A percentile compares a stretch with the other conserved stretches of the same genome.
Conservation (phyloP, 1,139 yeast genomes). For the Diutina mesorugosa region DNA sequence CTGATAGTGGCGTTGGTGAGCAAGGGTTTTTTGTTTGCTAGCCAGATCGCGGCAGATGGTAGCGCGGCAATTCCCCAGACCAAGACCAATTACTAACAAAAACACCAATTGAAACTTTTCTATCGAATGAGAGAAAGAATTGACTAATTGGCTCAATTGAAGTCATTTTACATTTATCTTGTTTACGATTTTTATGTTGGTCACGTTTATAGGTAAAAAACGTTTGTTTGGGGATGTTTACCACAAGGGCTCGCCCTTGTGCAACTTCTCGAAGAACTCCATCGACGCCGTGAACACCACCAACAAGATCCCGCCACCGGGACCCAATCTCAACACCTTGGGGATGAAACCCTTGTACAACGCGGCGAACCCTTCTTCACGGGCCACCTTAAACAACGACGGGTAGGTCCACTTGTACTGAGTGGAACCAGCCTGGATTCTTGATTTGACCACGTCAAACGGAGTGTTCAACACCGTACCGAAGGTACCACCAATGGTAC, state of each 20-base stretch:
- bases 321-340: constrained; percentile 93
- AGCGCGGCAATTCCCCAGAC: not conserved
- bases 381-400: constrained; percentile 58
- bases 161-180: too few relatives aligned
- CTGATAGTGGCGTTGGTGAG: constrained; percentile 1
- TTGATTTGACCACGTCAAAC: constrained; percentile 92
- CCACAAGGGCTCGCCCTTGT: constrained; percentile 10
- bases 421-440: constrained; percentile 83
- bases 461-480: constrained; percentile 95
- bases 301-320: constrained; percentile 96
- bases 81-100: too few relatives aligned
- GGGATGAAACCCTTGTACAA: constrained; percentile 93
- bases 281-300: constrained; percentile 91
- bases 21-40: not conserved
- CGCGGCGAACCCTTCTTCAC: constrained; percentile 78
- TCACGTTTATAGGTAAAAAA: not conserved
- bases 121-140: too few relatives aligned
- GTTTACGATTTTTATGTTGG: not conserved
- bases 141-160: too few relatives aligned
- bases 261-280: constrained; percentile 78
- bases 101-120: too few relatives aligned
- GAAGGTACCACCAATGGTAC: constrained; percentile 91
- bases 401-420: constrained; percentile 93
- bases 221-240: not conserved
- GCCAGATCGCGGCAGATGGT: not conserved